Evolutionary conservation across 441 rosid species (phyloP), one percentile per base, ranked within the genome.

Genomic region (Kokia cookei): DNA sequence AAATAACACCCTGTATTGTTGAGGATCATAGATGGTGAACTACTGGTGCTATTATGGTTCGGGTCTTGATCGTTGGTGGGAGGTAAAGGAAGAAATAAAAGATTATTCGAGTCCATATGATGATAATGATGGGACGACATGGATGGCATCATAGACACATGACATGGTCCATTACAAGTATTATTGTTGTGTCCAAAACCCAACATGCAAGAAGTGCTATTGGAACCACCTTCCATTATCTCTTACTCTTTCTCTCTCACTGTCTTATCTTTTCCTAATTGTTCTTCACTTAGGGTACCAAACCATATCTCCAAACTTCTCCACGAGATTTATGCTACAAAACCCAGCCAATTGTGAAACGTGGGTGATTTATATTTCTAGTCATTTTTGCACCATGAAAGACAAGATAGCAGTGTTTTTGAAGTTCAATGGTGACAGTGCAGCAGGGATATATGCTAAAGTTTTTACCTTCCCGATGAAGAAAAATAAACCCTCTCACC

Each of bases 251-350:
- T 57, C 35, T 75, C 72, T 79, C 82, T 71, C 75, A 66, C 85
- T 80, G 75, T 66, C 77, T 76, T 37, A 26, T 59, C 67, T 79
- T 78, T 71, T 78, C 67, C 80, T 82, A 67, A 76, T 73, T 70
- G 61, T 77, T 64, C 80, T 80, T 75, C 85, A 79, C 68, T 24
- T 40, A 8, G 45, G 45, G 45, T 40, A 40, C 45, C 8, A 40
- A 40, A 40, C 45, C 70, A 8, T 40, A 67, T 71, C 47, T 57
- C 54, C 76, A 86, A 87, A 82, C 83, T 77, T 73, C 97, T 91
- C 98, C 98, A 8, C 98, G 98, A 84, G 91, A 87, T 87, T 90
- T 91, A 86, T 80, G 98, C 92, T 86, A 69, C 90, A 83, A 81
- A 75, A 79, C 76, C 73, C 70, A 77, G 77, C 78, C 89, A 81